Evolutionary conservation across 129 eudicot species (phyloP), one percentile per base, ranked within the genome.

Genomic region (Pittosporum tobira): DNA sequence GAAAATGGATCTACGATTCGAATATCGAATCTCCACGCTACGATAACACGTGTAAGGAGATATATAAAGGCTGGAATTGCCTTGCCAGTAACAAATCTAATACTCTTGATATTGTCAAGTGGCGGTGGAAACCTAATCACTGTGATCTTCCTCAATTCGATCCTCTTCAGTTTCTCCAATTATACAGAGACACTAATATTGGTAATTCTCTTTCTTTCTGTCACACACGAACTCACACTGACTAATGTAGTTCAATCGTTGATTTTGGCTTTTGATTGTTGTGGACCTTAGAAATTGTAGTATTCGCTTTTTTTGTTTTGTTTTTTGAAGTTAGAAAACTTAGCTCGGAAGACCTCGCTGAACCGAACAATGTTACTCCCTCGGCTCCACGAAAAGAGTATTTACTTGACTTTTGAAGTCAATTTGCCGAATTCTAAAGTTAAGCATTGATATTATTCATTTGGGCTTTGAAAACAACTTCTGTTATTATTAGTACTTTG

Each of bases 61-160:
- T 91, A 10, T 91, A 63, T 65, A 86, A 81, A 72, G 96, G 96
- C 5, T 91, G 99, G 99, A 91, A 83, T 59, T 91, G 99, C 74
- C 62, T 81, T 23, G 65, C 76, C 42, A 77, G 85, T 36, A 72
- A 74, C 70, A 87, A 86, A 71, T 74, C 87, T 36, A 89, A 86
- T 71, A 91, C 91, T 14, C 6, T 62, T 46, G 99, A 91, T 38
- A 67, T 91, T 23, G 48, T 73, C 13, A 83, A 74, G 71, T 91
- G 99, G 99, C 80, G 82, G 0, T 91, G 99, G 99, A 82, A 81
- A 61, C 99, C 99, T 26, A 48, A 74, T 59, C 74, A 49, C 20
- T 91, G 96, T 63, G 80, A 89, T 8, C 88, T 91, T 43, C 90
- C 96, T 6, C 72, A 3, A 20, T 86, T 91, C 27, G 94, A 91